A percentile compares a stretch with the other conserved stretches of the same genome.
Evolutionary conservation across 208 protist genomes (phyloP).

Genomic region (Crithidia fasciculata): DNA sequence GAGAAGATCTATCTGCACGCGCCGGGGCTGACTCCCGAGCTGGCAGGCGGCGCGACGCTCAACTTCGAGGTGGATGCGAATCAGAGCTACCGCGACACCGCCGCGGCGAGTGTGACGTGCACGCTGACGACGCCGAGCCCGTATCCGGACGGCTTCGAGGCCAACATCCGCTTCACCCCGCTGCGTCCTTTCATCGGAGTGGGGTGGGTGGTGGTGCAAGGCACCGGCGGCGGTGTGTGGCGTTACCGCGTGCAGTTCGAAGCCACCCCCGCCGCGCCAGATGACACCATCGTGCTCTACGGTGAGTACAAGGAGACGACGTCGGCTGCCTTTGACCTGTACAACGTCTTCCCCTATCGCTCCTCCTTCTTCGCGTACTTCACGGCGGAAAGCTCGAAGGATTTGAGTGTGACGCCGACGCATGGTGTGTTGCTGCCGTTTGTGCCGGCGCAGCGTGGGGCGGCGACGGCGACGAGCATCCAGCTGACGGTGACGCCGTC

Average conservation of each 20-base stretch:
- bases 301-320: conserved; percentile 58
- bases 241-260: conserved; percentile 85
- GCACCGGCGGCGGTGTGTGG: conserved; percentile 71
- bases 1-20: conserved; percentile 55
- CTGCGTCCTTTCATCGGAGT: conserved; percentile 77
- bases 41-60: conserved; percentile 31
- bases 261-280: conserved; percentile 67
- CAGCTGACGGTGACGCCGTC: conserved; percentile 67
- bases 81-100: conserved; percentile 52
- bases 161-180: conserved; percentile 70
- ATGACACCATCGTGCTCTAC: conserved; percentile 87
- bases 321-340: conserved; percentile 79
- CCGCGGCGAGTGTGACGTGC: conserved; percentile 43
- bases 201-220: conserved; percentile 71
- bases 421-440: conserved; percentile 82
- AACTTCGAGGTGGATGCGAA: conserved; percentile 51
- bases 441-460: conserved; percentile 52
- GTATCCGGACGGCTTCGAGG: conserved; percentile 46
- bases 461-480: conserved; percentile 43
- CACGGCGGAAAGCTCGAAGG: conserved; percentile 79
- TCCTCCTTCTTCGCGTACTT: conserved; percentile 90
- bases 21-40: conserved; percentile 46
- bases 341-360: conserved; percentile 87
- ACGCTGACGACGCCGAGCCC: conserved; percentile 31
- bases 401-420: conserved; percentile 77